A percentile compares a stretch with the other conserved stretches of the same genome.
phyloP scores from a whole-genome alignment of 495 filamentous ascomycete species.

The Achaetomiella virescens region DNA sequence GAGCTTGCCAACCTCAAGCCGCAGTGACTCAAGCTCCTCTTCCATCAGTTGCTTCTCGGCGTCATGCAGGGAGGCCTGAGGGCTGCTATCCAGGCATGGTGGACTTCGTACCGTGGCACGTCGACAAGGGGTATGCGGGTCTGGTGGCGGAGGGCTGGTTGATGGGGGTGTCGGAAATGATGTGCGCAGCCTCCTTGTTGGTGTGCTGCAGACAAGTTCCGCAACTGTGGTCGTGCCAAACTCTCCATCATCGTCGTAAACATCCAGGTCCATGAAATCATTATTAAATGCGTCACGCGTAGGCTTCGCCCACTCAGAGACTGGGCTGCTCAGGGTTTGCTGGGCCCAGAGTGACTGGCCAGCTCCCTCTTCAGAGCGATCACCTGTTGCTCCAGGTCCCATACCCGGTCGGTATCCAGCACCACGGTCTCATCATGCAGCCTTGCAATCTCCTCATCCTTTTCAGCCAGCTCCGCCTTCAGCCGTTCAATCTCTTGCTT shows the following conservation, averaged over 20 bases:
- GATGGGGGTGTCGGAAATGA: conserved; percentile 48
- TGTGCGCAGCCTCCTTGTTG: conserved; percentile 25
- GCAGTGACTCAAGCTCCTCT: conserved; percentile 34
- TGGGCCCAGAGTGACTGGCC: conserved; percentile 22
- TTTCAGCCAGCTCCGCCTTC: conserved; percentile 45
- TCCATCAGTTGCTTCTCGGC: conserved; percentile 38
- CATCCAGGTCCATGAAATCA: conserved; percentile 34
- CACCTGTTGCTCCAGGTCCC: conserved; percentile 40
- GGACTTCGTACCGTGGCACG: background rate
- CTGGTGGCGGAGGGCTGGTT: conserved; percentile 33
- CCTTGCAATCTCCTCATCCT: conserved; percentile 44
- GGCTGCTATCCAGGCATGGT: conserved; percentile 22
- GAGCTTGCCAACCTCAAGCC: conserved; percentile 34
- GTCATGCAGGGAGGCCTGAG: conserved; percentile 36
- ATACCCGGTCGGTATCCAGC: conserved; percentile 36
- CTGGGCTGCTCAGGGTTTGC: conserved; percentile 25
- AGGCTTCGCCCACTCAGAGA: conserved; percentile 38
- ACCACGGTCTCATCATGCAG: conserved; percentile 46
- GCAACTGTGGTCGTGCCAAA: conserved; percentile 35
- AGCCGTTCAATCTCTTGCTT: conserved; percentile 43
- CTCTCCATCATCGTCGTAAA: conserved; percentile 25
- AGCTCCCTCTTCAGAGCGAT: conserved; percentile 28
- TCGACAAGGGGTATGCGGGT: conserved; percentile 33
- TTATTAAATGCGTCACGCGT: conserved; percentile 38
- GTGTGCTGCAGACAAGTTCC: conserved; percentile 39